Percentiles rank a stretch among this genome's conserved stretches.
These are phyloP conservation scores for Xerophyta viscosa DNA, from an alignment of 106 monocot species.

Conservation along the genomic window DNA sequence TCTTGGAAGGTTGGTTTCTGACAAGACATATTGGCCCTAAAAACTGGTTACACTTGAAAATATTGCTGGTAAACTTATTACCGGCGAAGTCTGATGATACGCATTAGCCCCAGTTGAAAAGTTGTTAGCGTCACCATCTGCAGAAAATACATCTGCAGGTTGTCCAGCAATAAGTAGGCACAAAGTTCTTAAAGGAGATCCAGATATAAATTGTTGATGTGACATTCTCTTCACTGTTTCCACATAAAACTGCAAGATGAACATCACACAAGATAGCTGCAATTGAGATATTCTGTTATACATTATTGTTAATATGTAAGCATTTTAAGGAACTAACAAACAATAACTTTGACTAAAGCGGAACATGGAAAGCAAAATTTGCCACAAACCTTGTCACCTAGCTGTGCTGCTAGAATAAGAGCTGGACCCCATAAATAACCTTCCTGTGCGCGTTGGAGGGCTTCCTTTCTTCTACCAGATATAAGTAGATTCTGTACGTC, in stretches of 20 bases:
- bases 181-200: conserved; percentile 88
- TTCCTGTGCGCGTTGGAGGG: conserved; percentile 87
- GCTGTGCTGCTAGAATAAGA: conserved; percentile 87
- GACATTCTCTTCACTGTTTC: conserved; percentile 99
- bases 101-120: conserved; percentile 22
- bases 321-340: too few species aligned
- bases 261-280: too few species aligned
- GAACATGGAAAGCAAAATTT: too few species aligned
- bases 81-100: conserved; percentile 41
- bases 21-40: too few species aligned
- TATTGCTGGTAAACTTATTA: conserved; percentile 13
- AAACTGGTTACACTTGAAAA: background rate
- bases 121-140: conserved; percentile 9
- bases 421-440: conserved; percentile 97
- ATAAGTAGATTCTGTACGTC: conserved; percentile 89
- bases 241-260: conserved; percentile 98
- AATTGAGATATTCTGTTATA: too few species aligned
- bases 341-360: too few species aligned
- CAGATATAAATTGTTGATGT: conserved; percentile 61
- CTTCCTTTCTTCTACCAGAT: conserved; percentile 93
- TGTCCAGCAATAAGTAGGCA: conserved; percentile 95
- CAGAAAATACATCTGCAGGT: conserved; percentile 92
- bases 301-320: too few species aligned
- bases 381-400: conserved; percentile 97
- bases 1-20: too few species aligned